Conservation (phyloP, 2,329 filamentous ascomycete species). For the Cladosporium sp. region DNA sequence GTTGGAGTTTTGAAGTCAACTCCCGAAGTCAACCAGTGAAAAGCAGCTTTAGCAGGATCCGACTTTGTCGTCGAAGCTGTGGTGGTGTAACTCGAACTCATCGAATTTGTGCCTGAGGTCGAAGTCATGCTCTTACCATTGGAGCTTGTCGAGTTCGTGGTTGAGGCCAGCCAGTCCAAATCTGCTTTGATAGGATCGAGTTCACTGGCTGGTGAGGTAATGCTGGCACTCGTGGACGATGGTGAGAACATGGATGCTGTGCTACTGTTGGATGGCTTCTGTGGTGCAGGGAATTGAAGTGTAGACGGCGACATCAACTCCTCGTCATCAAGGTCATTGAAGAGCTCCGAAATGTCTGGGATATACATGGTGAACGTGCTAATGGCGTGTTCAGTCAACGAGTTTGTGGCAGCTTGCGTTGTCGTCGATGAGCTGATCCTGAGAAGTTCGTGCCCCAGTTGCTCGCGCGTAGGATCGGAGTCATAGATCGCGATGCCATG, state of each 20-base stretch:
- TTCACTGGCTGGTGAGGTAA: neutral
- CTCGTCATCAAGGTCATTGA: neutral
- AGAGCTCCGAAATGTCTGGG: neutral
- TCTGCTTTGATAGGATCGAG: neutral
- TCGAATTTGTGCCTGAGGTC: neutral
- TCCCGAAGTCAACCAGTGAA: constrained; percentile 1
- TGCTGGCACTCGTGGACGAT: neutral
- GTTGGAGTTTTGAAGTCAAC: neutral
- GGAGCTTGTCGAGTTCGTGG: neutral
- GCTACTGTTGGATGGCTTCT: neutral
- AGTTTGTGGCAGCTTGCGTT: neutral
- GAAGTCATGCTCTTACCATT: neutral
- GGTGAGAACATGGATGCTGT: neutral
- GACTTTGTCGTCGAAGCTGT: neutral
- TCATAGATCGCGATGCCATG: neutral
- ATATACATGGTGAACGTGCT: neutral
- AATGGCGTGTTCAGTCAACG: neutral
- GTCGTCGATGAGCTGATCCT: neutral
- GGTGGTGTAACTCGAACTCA: neutral
- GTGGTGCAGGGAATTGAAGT: neutral
- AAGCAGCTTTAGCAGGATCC: neutral
- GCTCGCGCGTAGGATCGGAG: too few relatives aligned
- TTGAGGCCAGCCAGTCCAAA: neutral
- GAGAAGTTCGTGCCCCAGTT: too few relatives aligned
- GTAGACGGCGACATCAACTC: neutral